Evolutionary conservation across 108 stramenopile genomes (phyloP).

Genomic region (Discostella stelligeroides): DNA sequence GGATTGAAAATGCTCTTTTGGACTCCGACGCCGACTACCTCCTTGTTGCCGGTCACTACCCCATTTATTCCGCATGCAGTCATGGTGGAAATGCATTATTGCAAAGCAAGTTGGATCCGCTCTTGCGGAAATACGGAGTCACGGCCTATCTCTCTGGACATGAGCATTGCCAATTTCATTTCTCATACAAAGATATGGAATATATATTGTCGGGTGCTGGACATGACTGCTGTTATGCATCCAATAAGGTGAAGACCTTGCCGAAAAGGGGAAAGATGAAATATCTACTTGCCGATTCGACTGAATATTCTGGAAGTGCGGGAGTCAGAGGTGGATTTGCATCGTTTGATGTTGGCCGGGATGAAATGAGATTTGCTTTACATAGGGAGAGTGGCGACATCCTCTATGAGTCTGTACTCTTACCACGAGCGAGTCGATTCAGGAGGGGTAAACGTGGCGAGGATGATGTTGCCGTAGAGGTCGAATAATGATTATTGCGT

Average conservation of each 20-base stretch:
- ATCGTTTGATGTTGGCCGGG: slow-evolving; percentile 28
- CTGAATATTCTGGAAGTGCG: slow-evolving; percentile 27
- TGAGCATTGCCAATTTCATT: slow-evolving; percentile 61
- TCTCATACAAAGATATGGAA: slow-evolving; percentile 37
- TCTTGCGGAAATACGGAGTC: slow-evolving; percentile 52
- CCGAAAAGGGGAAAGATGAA: slow-evolving; percentile 35
- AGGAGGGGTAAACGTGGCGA: background rate
- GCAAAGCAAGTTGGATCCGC: slow-evolving; percentile 41
- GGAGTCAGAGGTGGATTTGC: slow-evolving; percentile 43
- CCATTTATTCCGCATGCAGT: slow-evolving; percentile 50
- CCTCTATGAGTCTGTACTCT: slow-evolving; percentile 27
- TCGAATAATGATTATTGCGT: background rate
- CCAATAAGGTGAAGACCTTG: slow-evolving; percentile 16
- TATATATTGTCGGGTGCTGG: slow-evolving; percentile 54
- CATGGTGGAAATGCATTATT: slow-evolving; percentile 53
- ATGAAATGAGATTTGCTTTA: slow-evolving; percentile 28
- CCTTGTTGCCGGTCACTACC: slow-evolving; percentile 61
- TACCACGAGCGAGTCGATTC: slow-evolving; percentile 21
- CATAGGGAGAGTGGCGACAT: slow-evolving; percentile 39
- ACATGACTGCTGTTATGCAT: slow-evolving; percentile 51
- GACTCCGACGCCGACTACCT: slow-evolving; percentile 54
- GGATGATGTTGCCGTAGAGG: slow-evolving; percentile 15
- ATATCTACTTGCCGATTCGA: slow-evolving; percentile 31
- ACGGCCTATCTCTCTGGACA: slow-evolving; percentile 59
- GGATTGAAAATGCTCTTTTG: slow-evolving; percentile 38